These are phyloP conservation scores for Calocybe gambosa DNA, from an alignment of 1,284 basidiomycete species.

Conservation along the genomic window DNA sequence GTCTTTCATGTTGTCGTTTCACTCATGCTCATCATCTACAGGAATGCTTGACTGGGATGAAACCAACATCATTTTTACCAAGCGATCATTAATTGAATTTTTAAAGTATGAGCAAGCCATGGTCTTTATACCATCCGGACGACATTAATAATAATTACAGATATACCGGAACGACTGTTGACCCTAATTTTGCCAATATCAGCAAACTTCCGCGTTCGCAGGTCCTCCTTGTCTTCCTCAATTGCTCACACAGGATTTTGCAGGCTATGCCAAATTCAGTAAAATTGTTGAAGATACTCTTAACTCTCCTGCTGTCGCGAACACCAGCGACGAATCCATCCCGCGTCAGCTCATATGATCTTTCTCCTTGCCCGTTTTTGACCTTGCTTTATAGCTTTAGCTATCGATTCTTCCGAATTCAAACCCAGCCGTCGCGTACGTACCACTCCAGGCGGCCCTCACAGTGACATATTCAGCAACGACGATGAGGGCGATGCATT, in stretches of 20 bases:
- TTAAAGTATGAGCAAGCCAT: constrained; percentile 45
- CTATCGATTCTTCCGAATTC: constrained; percentile 24
- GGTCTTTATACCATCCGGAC: constrained; percentile 9
- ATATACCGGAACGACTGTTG: constrained; percentile 65
- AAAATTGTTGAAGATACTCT: constrained; percentile 28
- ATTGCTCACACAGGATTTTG: background rate
- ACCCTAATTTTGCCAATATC: constrained; percentile 65
- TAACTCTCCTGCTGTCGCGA: constrained; percentile 4
- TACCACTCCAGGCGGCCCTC: constrained; percentile 42
- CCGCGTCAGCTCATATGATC: background rate
- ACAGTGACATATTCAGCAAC: constrained; percentile 37
- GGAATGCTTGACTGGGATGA: constrained; percentile 74
- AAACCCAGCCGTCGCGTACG: constrained; percentile 50
- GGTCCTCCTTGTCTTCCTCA: background rate
- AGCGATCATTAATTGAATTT: constrained; percentile 65
- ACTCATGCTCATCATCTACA: constrained; percentile 20
- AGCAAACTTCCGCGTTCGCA: constrained; percentile 61
- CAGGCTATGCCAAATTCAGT: constrained; percentile 58
- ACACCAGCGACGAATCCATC: constrained; percentile 6
- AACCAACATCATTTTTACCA: constrained; percentile 68
- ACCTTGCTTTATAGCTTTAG: background rate
- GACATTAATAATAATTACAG: constrained; percentile 30
- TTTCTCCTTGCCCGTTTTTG: background rate
- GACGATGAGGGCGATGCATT: constrained; percentile 42
- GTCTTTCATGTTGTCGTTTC: constrained; percentile 15